Evolutionary conservation across 768 basidiomycete species (phyloP), one percentile per base, ranked within the genome.

Genomic region (Russula sp.): DNA sequence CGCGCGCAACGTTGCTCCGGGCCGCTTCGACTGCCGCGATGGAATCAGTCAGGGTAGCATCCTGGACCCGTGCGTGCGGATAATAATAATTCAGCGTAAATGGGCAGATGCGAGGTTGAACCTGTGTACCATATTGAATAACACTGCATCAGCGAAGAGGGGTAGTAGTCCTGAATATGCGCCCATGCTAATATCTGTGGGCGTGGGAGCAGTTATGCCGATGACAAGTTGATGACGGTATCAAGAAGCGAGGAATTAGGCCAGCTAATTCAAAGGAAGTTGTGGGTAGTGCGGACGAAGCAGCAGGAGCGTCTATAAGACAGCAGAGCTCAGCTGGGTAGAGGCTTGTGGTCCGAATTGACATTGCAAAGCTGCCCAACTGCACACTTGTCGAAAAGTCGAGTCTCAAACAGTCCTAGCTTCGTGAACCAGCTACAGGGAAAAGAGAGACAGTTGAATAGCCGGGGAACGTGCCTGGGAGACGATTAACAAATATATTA

Each of bases 21-120:
- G 87, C 87, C 3, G 85, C 85, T 70, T 88, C 86, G 63, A 88
- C 86, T 4, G 85, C 84, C 20, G 82, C 73, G 70, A 88, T 88
- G 18, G 85, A 87, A 70, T 88, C 86, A 45, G 86, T 87, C 56
- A 88, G 77, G 16, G 86, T 88, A 47, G 84, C 85, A 69, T 86
- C 84, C 84, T 85, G 57, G 51, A 39, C 55, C 58, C 70, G 3
- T 32, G 3, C 41, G 14, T 13, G 9, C 32, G 11, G 14, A 1
- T 22, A 1, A 54, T 6, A 4, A 8, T 34, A 8, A 14, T 49
- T 29, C 25, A 29, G 25, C 25, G 25, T 20, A 18, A n/a, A 34
- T 32, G 32, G 10, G 10, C 10, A 8, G 13, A 51, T 41, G 41
- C 6, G 41, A 34, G 6, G n/a, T n/a, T 41, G 51, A 42, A 59